Base-by-base conservation (phyloP, 2,329 filamentous ascomycete genomes). In the Cyclaneusma minus region DNA sequence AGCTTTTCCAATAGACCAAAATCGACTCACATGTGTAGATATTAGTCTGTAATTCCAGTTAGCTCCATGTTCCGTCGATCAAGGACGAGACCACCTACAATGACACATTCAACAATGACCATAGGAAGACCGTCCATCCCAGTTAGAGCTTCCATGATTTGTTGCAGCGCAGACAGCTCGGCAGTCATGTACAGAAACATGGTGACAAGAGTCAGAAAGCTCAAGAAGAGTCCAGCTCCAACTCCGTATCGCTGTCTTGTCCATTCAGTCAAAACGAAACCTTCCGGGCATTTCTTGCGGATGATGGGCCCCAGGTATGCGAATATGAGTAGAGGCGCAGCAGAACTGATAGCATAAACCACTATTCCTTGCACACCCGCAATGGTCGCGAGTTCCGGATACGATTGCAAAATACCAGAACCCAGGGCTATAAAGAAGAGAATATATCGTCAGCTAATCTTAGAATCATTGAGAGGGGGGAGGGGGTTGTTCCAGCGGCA, bases 111-210 rank as follows among this genome's bases (percentile, higher is more conserved):
- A 1, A 87, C 76, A 37, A 89, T 81, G 33, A 89, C 65, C 11
- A 76, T 68, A 0, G 79, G 77, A 7, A 89, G 59, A 1, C 73
- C 71, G 36, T 85, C 62, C 20, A 89, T 58, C 2, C 78, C 79
- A 0, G 81, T 85, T 39, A 89, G 52, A 6, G 75, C 64, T 32
- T 55, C 75, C 41, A 87, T 62, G 20, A 87, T 81, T 49, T 87
- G 80, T 27, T 83, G 78, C 15, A 89, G 59, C 8, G 80, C 78
- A 6, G 79, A 85, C 22, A 89, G 62, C 55, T 89, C 81, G 12
- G 79, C 70, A 14, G 87, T 72, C 80, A 89, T 87, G 60, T 87
- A 89, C 27, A 89, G 50, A 48, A 87, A 89, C 40, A 89, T 63
- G 2, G 81, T 87, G 25, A 84, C 71, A 25, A 87, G 60, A 22